phyloP scores from a whole-genome alignment of 225 moss, liverwort and hornwort species.

The Anthoceros angustus region DNA sequence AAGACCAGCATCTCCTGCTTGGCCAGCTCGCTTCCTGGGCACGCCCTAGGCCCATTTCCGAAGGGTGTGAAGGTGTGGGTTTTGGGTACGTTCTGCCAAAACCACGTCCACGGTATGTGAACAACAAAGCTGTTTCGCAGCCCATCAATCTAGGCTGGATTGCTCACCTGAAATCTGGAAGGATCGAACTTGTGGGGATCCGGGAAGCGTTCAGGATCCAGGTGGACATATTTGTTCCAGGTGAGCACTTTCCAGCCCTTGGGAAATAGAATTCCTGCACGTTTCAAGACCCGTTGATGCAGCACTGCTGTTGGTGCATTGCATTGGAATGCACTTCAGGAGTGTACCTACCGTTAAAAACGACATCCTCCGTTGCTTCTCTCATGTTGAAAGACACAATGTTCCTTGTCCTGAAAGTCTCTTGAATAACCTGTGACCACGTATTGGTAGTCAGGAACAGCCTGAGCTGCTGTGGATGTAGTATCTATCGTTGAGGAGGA shows the following conservation, averaged over 20 bases:
- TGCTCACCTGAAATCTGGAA: conserved; percentile 21
- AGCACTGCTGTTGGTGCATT: background rate
- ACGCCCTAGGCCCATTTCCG: conserved; percentile 16
- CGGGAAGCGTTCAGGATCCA: conserved; percentile 13
- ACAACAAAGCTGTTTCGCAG: background rate
- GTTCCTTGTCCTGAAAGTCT: conserved; percentile 16
- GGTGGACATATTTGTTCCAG: conserved; percentile 20
- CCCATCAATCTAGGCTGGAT: background rate
- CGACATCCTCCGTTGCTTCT: conserved; percentile 19
- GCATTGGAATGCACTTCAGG: background rate
- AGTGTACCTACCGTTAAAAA: conserved; percentile 11
- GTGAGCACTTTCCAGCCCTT: conserved; percentile 28
- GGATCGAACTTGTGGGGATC: conserved; percentile 26
- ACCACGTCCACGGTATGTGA: background rate
- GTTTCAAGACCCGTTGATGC: background rate
- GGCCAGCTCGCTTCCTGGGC: conserved; percentile 24
- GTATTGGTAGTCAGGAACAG: background rate
- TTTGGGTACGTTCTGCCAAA: conserved; percentile 14
- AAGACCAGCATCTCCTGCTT: conserved; percentile 14
- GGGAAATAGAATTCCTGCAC: conserved; percentile 18
- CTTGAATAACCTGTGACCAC: conserved; percentile 17
- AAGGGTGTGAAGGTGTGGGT: conserved; percentile 22
- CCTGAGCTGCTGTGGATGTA: background rate
- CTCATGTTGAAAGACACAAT: conserved; percentile 21
- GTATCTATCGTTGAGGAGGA: background rate